Evolutionary conservation across 768 basidiomycete species (phyloP).

Genomic region (Auricularia cornea): DNA sequence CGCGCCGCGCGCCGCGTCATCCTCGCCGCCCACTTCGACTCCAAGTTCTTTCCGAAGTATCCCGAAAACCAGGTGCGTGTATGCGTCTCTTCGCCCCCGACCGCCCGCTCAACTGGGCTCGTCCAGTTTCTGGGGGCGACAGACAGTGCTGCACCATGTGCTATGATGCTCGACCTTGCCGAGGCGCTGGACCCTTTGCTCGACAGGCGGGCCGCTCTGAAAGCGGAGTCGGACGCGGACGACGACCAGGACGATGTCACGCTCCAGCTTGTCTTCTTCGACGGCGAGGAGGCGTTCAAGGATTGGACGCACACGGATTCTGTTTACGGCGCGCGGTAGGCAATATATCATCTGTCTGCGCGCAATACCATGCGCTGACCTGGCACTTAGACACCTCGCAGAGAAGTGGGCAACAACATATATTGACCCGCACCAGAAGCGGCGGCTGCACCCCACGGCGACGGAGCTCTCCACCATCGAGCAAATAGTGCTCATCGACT

Average conservation of each 20-base stretch:
- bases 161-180: conserved; percentile 88
- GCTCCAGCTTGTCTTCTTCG: conserved; percentile 88
- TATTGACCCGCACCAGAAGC: conserved; percentile 48
- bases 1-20: conserved; percentile 69
- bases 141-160: conserved; percentile 92
- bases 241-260: conserved; percentile 75
- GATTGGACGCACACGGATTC: conserved; percentile 86
- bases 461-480: conserved; percentile 76
- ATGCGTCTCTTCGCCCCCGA: neutral
- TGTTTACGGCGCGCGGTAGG: conserved; percentile 88
- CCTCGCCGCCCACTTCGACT: conserved; percentile 90
- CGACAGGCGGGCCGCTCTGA: conserved; percentile 48
- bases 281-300: conserved; percentile 94
- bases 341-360: too few species aligned
- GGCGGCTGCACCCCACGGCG: conserved; percentile 36
- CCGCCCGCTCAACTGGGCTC: neutral
- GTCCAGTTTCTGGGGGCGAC: conserved; percentile 93
- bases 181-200: conserved; percentile 72
- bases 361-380: conserved; percentile 1
- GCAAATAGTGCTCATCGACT: conserved; percentile 86
- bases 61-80: conserved; percentile 65
- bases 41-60: conserved; percentile 70
- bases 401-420: conserved; percentile 72
- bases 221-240: conserved; percentile 48
- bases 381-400: conserved; percentile 77